These are phyloP conservation scores for Pelargonium australe DNA, from an alignment of 441 rosid genomes.

Conservation along the genomic window DNA sequence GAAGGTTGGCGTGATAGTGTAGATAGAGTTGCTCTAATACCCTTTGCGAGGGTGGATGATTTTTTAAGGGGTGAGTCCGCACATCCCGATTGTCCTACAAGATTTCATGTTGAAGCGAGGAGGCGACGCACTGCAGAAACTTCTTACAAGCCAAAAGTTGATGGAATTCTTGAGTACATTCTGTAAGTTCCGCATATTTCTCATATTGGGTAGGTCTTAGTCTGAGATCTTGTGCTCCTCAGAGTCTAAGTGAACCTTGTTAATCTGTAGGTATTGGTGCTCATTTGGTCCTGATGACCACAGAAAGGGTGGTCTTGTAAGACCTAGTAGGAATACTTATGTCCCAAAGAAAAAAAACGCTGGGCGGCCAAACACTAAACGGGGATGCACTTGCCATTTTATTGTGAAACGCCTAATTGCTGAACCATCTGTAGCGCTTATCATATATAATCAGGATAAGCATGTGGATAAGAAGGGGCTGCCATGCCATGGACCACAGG, in stretches of 20 bases:
- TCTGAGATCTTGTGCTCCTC: no score
- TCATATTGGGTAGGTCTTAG: neutral
- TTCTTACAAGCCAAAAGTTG: conserved; percentile 51
- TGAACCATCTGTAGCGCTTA: conserved; percentile 39
- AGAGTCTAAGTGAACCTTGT: neutral
- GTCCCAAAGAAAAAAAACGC: conserved; percentile 47
- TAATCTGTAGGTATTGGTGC: conserved; percentile 45
- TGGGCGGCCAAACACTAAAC: conserved; percentile 54
- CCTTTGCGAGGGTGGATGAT: conserved; percentile 49
- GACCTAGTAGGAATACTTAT: conserved; percentile 35
- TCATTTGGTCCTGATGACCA: conserved; percentile 57
- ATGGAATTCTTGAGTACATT: conserved; percentile 52
- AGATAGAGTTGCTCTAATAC: conserved; percentile 49
- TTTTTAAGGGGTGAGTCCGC: conserved; percentile 53
- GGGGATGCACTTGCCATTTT: conserved; percentile 60
- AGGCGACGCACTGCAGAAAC: conserved; percentile 49
- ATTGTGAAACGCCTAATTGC: conserved; percentile 45
- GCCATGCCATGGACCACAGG: conserved; percentile 53
- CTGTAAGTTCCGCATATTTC: conserved; percentile 28
- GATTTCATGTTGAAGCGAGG: conserved; percentile 49
- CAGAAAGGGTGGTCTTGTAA: conserved; percentile 33
- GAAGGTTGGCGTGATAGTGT: conserved; percentile 52
- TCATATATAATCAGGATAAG: conserved; percentile 47
- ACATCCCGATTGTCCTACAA: conserved; percentile 46
- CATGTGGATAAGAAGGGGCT: conserved; percentile 46